phyloP scores from a whole-genome alignment of 768 basidiomycete genomes.

The Amanita rubescens region DNA sequence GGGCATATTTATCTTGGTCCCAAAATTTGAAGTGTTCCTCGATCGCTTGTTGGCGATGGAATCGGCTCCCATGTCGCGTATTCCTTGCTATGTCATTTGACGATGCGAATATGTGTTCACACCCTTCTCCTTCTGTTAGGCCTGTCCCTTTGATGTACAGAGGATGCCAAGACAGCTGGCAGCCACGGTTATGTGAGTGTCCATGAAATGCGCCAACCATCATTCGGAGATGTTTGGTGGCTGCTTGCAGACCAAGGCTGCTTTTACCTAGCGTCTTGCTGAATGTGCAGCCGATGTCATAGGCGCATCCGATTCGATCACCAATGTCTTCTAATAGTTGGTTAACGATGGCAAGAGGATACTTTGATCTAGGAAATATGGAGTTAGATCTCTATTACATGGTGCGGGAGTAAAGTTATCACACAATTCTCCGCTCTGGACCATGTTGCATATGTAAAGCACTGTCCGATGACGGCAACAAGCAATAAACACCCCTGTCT shows the following conservation, averaged over 20 bases:
- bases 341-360: constrained; percentile 7
- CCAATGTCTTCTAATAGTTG: constrained; percentile 12
- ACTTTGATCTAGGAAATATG: background rate
- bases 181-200: constrained; percentile 25
- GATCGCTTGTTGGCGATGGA: constrained; percentile 21
- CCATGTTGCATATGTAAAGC: background rate
- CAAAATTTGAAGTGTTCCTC: constrained; percentile 25
- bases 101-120: constrained; percentile 23
- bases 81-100: constrained; percentile 22
- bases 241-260: constrained; percentile 1
- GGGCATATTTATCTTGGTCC: constrained; percentile 27
- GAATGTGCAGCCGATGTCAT: constrained; percentile 23
- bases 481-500: background rate
- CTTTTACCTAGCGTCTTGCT: constrained; percentile 6
- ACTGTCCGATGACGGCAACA: background rate
- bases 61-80: constrained; percentile 20
- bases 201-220: constrained; percentile 26
- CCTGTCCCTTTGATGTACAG: background rate
- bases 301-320: constrained; percentile 10
- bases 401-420: background rate
- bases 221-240: background rate
- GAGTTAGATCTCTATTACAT: background rate
- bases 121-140: background rate
- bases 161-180: constrained; percentile 26
- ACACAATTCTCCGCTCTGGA: background rate